These are phyloP conservation scores for Scutellaria galericulata DNA, from an alignment of 257 asterid genomes.

Conservation along the genomic window DNA sequence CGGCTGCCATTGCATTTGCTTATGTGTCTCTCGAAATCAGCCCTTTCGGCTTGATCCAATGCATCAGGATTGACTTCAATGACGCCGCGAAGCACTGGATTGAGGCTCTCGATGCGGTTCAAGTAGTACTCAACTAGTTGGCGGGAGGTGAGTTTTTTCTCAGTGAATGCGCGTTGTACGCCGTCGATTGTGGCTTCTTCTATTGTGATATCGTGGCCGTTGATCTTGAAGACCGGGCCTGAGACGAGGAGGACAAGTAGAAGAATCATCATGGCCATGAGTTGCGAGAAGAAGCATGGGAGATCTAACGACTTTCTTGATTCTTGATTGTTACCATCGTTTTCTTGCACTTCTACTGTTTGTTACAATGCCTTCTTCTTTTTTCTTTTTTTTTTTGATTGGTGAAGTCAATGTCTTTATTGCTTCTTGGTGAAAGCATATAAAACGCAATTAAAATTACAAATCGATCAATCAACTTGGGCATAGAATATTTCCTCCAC, in stretches of 20 bases:
- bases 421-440: neutral
- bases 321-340: constrained; percentile 14
- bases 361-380: too few relatives aligned
- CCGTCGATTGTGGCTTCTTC: constrained; percentile 61
- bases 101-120: constrained; percentile 52
- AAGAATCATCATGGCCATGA: constrained; percentile 9
- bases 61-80: constrained; percentile 78
- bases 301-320: neutral
- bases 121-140: constrained; percentile 50
- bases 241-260: constrained; percentile 37
- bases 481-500: too few relatives aligned
- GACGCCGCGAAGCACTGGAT: constrained; percentile 63
- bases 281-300: constrained; percentile 22
- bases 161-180: constrained; percentile 47
- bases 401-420: constrained; percentile 9
- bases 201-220: constrained; percentile 48
- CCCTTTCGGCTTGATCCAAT: constrained; percentile 51
- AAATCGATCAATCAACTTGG: too few relatives aligned
- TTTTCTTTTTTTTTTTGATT: neutral
- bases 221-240: neutral
- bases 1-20: constrained; percentile 20
- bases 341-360: too few relatives aligned
- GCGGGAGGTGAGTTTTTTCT: constrained; percentile 44
- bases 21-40: constrained; percentile 44
- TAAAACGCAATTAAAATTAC: too few relatives aligned